phyloP scores from a whole-genome alignment of 352 stramenopile genomes.

The Globisporangium emineosum region DNA sequence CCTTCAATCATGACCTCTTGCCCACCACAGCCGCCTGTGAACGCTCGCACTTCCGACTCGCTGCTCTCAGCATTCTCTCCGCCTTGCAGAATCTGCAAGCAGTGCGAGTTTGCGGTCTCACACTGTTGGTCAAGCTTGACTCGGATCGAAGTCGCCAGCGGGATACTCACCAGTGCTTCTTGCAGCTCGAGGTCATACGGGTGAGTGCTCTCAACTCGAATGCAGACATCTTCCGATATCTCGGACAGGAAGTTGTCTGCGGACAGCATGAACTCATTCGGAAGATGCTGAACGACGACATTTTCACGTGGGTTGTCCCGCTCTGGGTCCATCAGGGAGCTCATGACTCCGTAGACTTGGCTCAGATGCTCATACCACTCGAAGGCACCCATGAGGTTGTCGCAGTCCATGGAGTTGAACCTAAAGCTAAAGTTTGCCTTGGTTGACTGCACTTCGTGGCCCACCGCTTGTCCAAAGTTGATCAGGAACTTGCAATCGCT shows the following conservation, averaged over 20 bases:
- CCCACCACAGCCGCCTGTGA: slow-evolving; percentile 73
- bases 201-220: slow-evolving; percentile 71
- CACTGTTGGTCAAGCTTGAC: slow-evolving; percentile 74
- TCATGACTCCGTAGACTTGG: slow-evolving; percentile 86
- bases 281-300: slow-evolving; percentile 25
- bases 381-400: slow-evolving; percentile 83
- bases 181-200: slow-evolving; percentile 83
- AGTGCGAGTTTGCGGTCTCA: slow-evolving; percentile 84
- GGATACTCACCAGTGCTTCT: slow-evolving; percentile 77
- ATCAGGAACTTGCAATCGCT: slow-evolving; percentile 71
- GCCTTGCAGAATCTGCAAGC: slow-evolving; percentile 83
- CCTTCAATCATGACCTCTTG: slow-evolving; percentile 87
- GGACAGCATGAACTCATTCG: slow-evolving; percentile 86
- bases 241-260: slow-evolving; percentile 86
- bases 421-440: slow-evolving; percentile 73
- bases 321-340: slow-evolving; percentile 62
- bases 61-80: slow-evolving; percentile 42
- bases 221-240: slow-evolving; percentile 82
- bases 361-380: slow-evolving; percentile 87
- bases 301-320: slow-evolving; percentile 19
- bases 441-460: slow-evolving; percentile 23
- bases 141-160: slow-evolving; percentile 79
- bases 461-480: slow-evolving; percentile 54
- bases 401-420: slow-evolving; percentile 81
- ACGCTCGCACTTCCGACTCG: slow-evolving; percentile 82